A percentile compares a stretch with the other conserved stretches of the same genome.
Evolutionary conservation across 306 rosid genomes (phyloP).

Genomic region (Malus asiatica): DNA sequence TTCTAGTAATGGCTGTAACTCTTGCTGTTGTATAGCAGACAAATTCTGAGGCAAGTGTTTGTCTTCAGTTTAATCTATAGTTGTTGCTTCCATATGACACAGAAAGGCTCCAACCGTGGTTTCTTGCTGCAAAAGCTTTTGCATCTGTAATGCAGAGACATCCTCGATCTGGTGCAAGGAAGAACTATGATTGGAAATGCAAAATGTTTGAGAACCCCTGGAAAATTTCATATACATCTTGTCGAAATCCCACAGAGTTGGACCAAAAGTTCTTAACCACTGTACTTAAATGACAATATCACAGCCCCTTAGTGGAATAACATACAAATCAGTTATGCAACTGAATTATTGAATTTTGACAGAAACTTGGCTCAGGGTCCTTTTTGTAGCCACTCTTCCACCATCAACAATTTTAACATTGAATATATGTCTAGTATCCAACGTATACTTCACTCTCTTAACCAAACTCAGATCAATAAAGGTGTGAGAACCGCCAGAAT

Average conservation of each 20-base stretch:
- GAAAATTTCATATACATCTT: too few relatives aligned
- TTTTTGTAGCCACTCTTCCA: neutral
- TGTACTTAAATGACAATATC: rapidly evolving
- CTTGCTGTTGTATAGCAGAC: rapidly evolving
- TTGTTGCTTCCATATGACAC: rapidly evolving
- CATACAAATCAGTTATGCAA: neutral
- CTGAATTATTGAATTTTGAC: too few relatives aligned
- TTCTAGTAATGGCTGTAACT: rapidly evolving
- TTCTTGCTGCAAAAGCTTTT: neutral
- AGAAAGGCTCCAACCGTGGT: neutral
- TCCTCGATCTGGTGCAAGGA: too few relatives aligned
- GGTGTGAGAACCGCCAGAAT: too few relatives aligned
- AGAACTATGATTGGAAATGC: too few relatives aligned
- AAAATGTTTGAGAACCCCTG: rapidly evolving
- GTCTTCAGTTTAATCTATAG: rapidly evolving
- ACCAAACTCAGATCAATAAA: too few relatives aligned
- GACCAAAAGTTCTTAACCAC: rapidly evolving
- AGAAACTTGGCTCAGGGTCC: rapidly evolving
- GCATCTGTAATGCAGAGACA: neutral
- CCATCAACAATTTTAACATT: too few relatives aligned
- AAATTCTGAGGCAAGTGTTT: too few relatives aligned
- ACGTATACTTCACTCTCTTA: too few relatives aligned
- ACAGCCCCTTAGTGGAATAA: rapidly evolving
- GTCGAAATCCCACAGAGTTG: too few relatives aligned
- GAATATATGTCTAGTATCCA: too few relatives aligned